Evolutionary conservation across 2,329 filamentous ascomycete species (phyloP).

Genomic region (Penicillium olsonii): DNA sequence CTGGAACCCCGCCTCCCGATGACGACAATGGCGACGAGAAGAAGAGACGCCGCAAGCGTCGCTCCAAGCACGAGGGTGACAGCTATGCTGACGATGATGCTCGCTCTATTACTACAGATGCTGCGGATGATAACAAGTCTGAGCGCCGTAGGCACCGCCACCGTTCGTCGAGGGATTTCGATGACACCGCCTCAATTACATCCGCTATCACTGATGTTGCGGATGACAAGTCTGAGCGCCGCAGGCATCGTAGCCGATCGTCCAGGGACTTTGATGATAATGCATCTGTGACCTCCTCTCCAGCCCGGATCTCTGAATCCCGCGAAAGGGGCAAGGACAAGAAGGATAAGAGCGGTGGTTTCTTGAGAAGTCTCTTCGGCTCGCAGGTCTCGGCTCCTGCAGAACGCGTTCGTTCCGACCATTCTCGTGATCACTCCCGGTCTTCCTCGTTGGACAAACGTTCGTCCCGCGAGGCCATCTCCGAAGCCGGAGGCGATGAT

Average conservation of each 20-base stretch:
- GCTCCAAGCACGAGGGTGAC: conserved; percentile 29
- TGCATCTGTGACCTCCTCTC: conserved; percentile 37
- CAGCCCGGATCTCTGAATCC: conserved; percentile 33
- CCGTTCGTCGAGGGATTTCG: conserved; percentile 26
- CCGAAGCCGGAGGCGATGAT: conserved; percentile 40
- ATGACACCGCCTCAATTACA: conserved; percentile 39
- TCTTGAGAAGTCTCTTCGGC: conserved; percentile 42
- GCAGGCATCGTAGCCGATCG: conserved; percentile 14
- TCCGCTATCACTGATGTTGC: conserved; percentile 22
- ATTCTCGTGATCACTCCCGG: conserved; percentile 12
- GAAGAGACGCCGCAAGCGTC: conserved; percentile 29
- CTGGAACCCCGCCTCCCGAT: conserved; percentile 5
- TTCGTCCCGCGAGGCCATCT: conserved; percentile 35
- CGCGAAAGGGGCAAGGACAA: conserved; percentile 35
- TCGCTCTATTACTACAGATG: conserved; percentile 17
- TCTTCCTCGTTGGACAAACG: conserved; percentile 32
- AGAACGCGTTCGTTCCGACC: conserved; percentile 13
- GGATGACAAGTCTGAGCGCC: conserved; percentile 27
- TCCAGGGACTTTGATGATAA: conserved; percentile 37
- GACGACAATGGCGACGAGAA: conserved; percentile 22
- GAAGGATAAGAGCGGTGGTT: conserved; percentile 34
- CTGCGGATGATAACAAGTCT: conserved; percentile 26
- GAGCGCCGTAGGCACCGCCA: conserved; percentile 18
- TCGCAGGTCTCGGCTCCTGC: conserved; percentile 37
- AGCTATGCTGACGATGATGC: conserved; percentile 19